A percentile compares a stretch with the other conserved stretches of the same genome.
Evolutionary conservation across 2,329 filamentous ascomycete genomes (phyloP).

Genomic region (Calonectria leucothoes): DNA sequence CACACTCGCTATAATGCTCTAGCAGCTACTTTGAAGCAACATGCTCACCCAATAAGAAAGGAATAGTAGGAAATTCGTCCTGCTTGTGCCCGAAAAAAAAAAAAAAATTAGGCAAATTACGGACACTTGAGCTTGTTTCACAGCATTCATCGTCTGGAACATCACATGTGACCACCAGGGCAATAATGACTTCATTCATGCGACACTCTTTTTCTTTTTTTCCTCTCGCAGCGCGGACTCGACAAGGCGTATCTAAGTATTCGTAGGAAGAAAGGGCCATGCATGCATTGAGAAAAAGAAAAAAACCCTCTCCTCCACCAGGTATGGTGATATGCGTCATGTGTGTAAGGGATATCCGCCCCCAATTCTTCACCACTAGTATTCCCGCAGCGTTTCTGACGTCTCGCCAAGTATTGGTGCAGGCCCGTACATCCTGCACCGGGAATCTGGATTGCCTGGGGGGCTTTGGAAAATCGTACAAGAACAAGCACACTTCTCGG

Average conservation of each 20-base stretch:
- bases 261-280: constrained; percentile 29
- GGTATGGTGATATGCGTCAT: constrained; percentile 19
- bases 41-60: neutral
- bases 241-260: constrained; percentile 44
- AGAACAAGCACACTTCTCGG: constrained; percentile 36
- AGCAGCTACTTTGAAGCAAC: neutral
- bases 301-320: constrained; percentile 24
- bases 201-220: constrained; percentile 34
- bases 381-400: constrained; percentile 25
- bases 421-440: constrained; percentile 37
- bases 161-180: neutral
- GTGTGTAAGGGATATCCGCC: constrained; percentile 27
- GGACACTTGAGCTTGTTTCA: neutral
- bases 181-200: constrained; percentile 28
- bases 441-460: constrained; percentile 29
- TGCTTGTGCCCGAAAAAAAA: neutral
- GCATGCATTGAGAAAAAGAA: constrained; percentile 28
- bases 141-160: neutral
- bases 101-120: neutral
- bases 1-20: neutral
- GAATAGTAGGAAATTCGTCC: neutral
- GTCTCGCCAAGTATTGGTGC: constrained; percentile 33
- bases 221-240: constrained; percentile 40
- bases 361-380: constrained; percentile 18
- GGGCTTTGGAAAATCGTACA: constrained; percentile 44